Evolutionary conservation across 23 red algal species (phyloP), one percentile per base, ranked within the genome.

Genomic region (Cyanidioschyzon merolae): DNA sequence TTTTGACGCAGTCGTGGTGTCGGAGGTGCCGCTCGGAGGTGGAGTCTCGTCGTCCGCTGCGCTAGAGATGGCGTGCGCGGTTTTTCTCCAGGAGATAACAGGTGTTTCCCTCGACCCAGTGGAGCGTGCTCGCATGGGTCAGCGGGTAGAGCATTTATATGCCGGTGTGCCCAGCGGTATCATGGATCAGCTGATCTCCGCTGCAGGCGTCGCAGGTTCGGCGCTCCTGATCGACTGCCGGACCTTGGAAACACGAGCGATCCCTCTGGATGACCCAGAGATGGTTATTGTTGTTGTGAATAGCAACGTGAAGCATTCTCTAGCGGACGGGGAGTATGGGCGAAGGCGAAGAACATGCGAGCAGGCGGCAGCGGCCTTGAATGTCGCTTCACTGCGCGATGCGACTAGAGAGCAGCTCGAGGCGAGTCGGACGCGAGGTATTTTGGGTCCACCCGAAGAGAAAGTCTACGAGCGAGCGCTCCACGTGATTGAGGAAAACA

Each of bases 151-250:
- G 81, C 94, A 98, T 68, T 82, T 89, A 75, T 98, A 89, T 85
- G 94, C 87, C 2, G 68, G 59, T 2, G 84, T 98, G 37, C 88
- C 89, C 31, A 91, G 88, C 68, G 94, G 94, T 21, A 98, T 98
- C 36, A 98, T 98, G 94, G 94, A 98, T 76, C 94, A 98, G 41
- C 41, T 98, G 50, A 98, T 98, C 39, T 98, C 88, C 21, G 81
- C 85, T 68, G 68, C 74, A n/a, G 94, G 76, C 27, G 35, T 81
- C 26, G 74, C 37, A 2, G 94, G 89, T 39, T 57, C 75, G 12
- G 94, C 88, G 36, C 76, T 98, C 37, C 74, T 98, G 0, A 91
- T 98, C 76, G 94, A 98, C 40, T 98, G 94, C 68, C 68, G 94
- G 34, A 81, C 84, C 26, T 40, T 92, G 34, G 58, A 85, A 7